phyloP scores from a whole-genome alignment of 2,329 filamentous ascomycete genomes.

The Dactylellina drechsleri region DNA sequence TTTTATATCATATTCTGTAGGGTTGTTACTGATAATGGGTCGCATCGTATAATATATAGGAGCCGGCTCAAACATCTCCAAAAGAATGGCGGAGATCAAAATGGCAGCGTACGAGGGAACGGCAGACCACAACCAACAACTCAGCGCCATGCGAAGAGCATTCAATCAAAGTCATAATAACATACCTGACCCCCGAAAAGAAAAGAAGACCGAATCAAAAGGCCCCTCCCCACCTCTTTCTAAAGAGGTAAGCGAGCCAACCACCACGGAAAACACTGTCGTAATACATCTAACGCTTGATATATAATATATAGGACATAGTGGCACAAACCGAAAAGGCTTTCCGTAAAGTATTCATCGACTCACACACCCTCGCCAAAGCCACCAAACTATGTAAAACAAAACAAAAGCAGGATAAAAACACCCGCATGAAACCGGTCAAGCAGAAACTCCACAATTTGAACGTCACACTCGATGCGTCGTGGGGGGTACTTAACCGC shows the following conservation, averaged over 20 bases:
- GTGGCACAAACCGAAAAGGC: no score
- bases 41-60: conserved; percentile 20
- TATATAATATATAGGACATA: no score
- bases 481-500: no score
- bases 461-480: neutral
- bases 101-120: conserved; percentile 26
- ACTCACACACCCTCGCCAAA: no score
- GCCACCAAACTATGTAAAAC: no score
- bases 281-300: no score
- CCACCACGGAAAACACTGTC: no score
- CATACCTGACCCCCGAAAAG: conserved; percentile 11
- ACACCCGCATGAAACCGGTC: neutral
- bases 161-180: conserved; percentile 33
- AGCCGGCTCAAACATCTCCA: conserved; percentile 29
- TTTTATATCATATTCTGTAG: neutral
- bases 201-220: no score
- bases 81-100: conserved; percentile 38
- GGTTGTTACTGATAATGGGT: no score
- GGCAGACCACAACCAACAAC: conserved; percentile 40
- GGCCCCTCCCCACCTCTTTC: no score
- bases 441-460: conserved; percentile 1
- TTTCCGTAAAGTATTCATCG: no score
- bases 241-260: neutral
- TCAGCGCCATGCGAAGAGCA: conserved; percentile 37
- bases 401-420: neutral